Conservation (phyloP, 2,329 filamentous ascomycete species). For the Colletotrichum chrysophilum region DNA sequence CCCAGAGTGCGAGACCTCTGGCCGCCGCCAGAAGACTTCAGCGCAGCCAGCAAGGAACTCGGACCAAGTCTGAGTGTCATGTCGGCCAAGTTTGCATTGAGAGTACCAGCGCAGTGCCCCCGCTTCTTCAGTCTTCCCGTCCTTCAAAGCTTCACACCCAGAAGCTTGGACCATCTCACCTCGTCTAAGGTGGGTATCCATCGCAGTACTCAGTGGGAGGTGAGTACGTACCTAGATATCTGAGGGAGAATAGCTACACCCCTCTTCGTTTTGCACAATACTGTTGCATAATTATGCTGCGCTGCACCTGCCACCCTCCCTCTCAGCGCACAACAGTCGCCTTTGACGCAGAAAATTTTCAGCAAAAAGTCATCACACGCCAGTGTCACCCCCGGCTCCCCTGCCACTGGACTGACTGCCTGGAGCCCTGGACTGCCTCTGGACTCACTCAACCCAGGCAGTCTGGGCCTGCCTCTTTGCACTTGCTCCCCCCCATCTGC, state of each 20-base stretch:
- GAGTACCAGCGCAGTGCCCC: background rate
- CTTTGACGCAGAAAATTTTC: constrained; percentile 23
- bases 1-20: background rate
- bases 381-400: constrained; percentile 5
- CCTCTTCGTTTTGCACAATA: background rate
- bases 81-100: background rate
- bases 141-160: background rate
- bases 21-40: background rate
- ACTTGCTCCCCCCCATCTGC: background rate
- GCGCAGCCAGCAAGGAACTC: background rate
- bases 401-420: background rate
- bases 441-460: background rate
- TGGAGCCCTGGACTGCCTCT: background rate
- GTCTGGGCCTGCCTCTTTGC: background rate
- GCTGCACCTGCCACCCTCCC: background rate
- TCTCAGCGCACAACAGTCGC: constrained; percentile 2
- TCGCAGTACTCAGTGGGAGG: too few species aligned
- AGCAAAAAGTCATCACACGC: constrained; percentile 5
- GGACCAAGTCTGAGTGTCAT: background rate
- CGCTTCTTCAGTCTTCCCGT: background rate
- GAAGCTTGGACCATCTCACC: background rate
- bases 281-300: background rate
- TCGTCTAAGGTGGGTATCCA: background rate
- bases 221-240: background rate
- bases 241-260: background rate